These are phyloP conservation scores for Elongisporangium senticosum DNA, from an alignment of 352 stramenopile genomes.

Conservation along the genomic window DNA sequence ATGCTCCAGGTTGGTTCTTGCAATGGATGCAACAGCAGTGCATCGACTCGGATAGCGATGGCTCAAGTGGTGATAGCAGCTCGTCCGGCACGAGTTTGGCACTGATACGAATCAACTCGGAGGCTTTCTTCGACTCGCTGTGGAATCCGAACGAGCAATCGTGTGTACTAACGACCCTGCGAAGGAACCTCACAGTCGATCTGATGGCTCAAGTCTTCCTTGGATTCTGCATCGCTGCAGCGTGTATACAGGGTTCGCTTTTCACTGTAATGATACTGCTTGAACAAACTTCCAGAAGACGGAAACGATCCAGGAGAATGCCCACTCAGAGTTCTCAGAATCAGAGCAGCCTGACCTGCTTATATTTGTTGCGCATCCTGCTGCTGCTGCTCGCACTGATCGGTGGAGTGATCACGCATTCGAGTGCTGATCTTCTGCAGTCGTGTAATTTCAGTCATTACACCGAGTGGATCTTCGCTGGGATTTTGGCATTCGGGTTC, in stretches of 20 bases:
- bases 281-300: not conserved
- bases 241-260: not conserved
- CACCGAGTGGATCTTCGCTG: constrained; percentile 3
- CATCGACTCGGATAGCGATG: not conserved
- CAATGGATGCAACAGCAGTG: constrained; percentile 30
- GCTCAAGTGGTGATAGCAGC: not conserved
- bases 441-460: constrained; percentile 13
- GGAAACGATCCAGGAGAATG: not conserved
- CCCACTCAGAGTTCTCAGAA: not conserved
- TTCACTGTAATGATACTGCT: not conserved
- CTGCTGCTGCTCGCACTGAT: not conserved
- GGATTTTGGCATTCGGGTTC: constrained; percentile 2
- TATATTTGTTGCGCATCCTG: not conserved
- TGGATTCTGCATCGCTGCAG: not conserved
- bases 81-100: not conserved
- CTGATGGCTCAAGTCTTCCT: not conserved
- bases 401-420: constrained; percentile 7
- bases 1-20: constrained; percentile 39
- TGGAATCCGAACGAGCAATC: constrained; percentile 10
- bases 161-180: constrained; percentile 7
- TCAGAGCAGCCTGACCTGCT: not conserved
- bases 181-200: constrained; percentile 4
- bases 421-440: constrained; percentile 18
- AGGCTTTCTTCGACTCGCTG: not conserved
- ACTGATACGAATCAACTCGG: not conserved